These are phyloP conservation scores for Urtica urens DNA, from an alignment of 306 rosid species.

Conservation along the genomic window DNA sequence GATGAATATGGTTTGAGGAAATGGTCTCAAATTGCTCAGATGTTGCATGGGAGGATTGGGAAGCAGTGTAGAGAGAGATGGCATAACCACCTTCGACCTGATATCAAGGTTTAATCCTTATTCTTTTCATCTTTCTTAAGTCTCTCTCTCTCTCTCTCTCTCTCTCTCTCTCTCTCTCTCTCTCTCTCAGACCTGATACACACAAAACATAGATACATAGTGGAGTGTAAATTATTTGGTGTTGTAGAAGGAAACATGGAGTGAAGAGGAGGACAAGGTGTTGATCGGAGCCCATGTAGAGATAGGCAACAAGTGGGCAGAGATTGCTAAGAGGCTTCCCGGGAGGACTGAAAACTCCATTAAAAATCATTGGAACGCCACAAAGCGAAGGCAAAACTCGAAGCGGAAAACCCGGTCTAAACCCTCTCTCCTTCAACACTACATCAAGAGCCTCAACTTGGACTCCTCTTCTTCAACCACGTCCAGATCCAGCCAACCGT, in stretches of 20 bases:
- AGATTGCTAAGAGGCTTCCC: slow-evolving; percentile 70
- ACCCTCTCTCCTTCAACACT: slow-evolving; percentile 67
- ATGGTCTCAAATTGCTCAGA: slow-evolving; percentile 87
- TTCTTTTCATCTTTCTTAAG: neutral
- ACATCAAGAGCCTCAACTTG: slow-evolving; percentile 72
- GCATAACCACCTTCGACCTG: slow-evolving; percentile 95
- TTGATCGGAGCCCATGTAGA: slow-evolving; percentile 65
- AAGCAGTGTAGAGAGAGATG: slow-evolving; percentile 96
- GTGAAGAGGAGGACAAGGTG: slow-evolving; percentile 71
- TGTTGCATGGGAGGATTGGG: slow-evolving; percentile 86
- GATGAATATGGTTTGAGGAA: slow-evolving; percentile 77
- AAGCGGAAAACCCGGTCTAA: slow-evolving; percentile 69
- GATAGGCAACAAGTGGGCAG: slow-evolving; percentile 97
- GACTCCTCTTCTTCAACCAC: slow-evolving; percentile 25
- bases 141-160: neutral
- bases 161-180: no score
- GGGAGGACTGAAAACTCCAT: slow-evolving; percentile 97
- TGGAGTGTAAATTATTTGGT: neutral
- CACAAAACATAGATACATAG: no score
- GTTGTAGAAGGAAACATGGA: slow-evolving; percentile 84
- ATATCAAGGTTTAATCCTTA: slow-evolving; percentile 54
- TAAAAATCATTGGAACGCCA: slow-evolving; percentile 96
- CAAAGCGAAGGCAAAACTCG: slow-evolving; percentile 81
- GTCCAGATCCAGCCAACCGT: slow-evolving; percentile 17
- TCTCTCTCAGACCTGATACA: no score